Evolutionary conservation across 371 early-diverging fungal species (phyloP), one percentile per base, ranked within the genome.

Genomic region (Mortierella sp.): DNA sequence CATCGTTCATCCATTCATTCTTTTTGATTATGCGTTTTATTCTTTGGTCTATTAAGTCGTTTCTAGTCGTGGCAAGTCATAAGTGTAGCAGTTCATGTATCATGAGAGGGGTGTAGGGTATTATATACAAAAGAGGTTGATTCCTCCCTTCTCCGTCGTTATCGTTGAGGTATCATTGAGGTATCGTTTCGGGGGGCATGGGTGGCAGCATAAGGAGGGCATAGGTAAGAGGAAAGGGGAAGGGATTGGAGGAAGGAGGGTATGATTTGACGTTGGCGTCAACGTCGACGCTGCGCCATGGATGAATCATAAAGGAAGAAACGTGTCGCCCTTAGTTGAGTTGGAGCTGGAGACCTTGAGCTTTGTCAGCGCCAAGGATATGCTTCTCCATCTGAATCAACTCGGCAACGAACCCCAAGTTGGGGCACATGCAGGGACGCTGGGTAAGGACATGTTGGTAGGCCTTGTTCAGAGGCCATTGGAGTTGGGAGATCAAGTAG

Each of bases 331-430:
- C 7, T 42, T 68, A 68, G 42, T 21, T 42, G 68, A 68, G 34
- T 24, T 38, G 68, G 24, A 68, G 68, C 42, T 77, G 73, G 13
- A 83, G n/a, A 14, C 81, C 82, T n/a, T 54, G 65, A 19, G 80
- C 75, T 21, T 79, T 82, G 26, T 88, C 80, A 16, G 80, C 75
- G 5, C 95, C 94, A 63, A 91, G 90, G 13, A 92, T 91, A 65
- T 90, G 91, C 45, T 90, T 90, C 84, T 97, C 96, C 73, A 97
- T 84, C 57, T 91, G 90, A 91, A 93, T 91, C 50, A 96, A 81
- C 60, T 94, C 94, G 6, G 93, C 88, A 79, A 96, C 94, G 81
- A 96, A 97, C 1, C 96, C 96, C 84, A 96, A 92, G 82, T 96
- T 96, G 73, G 96, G 96, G 54, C 94, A 93, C 81, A 96, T 95